Conservation (phyloP, 345 rosid genomes). For the Brassica carinata region DNA sequence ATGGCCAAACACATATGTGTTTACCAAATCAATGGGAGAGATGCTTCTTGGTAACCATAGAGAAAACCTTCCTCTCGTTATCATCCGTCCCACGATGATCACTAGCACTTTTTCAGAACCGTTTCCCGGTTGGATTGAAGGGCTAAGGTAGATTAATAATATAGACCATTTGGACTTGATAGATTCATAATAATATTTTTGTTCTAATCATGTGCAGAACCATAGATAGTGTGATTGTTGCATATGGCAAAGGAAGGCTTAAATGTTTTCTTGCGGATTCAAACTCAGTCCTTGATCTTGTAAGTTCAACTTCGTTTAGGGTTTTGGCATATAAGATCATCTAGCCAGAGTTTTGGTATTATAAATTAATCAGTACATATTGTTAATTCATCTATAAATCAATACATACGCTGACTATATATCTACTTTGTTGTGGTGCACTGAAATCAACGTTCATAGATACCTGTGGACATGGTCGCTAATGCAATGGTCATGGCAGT, state of each 20-base stretch:
- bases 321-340: background rate
- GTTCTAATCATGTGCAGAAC: slow-evolving; percentile 46
- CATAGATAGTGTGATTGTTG: slow-evolving; percentile 51
- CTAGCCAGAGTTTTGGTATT: background rate
- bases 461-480: background rate
- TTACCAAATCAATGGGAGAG: slow-evolving; percentile 89
- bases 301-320: slow-evolving; percentile 32
- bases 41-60: slow-evolving; percentile 55
- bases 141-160: slow-evolving; percentile 48
- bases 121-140: slow-evolving; percentile 84
- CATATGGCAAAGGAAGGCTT: slow-evolving; percentile 56
- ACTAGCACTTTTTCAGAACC: slow-evolving; percentile 71
- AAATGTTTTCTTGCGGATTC: slow-evolving; percentile 45
- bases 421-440: background rate
- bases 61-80: slow-evolving; percentile 55
- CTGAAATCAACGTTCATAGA: background rate
- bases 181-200: background rate
- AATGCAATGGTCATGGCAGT: background rate
- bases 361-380: background rate
- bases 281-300: slow-evolving; percentile 48
- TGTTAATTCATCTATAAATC: background rate
- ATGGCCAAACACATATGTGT: slow-evolving; percentile 80
- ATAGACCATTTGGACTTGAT: background rate
- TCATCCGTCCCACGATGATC: slow-evolving; percentile 66
- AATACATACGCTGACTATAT: background rate